Evolutionary conservation across 2,329 filamentous ascomycete species (phyloP), one percentile per base, ranked within the genome.

Genomic region (Zymoseptoria crescenta): DNA sequence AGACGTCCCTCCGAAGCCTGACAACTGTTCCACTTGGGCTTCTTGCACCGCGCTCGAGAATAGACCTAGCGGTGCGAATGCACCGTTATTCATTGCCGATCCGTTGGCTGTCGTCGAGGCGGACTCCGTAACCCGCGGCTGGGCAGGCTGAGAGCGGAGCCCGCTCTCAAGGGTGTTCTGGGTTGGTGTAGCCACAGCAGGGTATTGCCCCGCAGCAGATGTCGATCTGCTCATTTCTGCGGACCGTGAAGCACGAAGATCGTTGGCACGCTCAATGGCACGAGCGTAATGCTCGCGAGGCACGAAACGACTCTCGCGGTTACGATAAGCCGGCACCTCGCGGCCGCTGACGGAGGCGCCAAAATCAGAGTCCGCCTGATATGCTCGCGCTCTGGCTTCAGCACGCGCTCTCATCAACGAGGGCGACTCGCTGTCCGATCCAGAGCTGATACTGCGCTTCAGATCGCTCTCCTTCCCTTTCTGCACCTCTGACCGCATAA

Each of bases 251-350:
- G 62, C 62, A 10, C 67, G 62, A 19, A 71, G 64, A 56, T 70
- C 66, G 21, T 62, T 69, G 9, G 72, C 65, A 35, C 67, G 68
- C 49, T 72, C 69, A n/a, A 70, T 66, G 2, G 72, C 71, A n/a
- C 64, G 61, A 3, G 63, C 66, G 54, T 74, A 74, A 6, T 72
- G 64, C 56, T 73, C 70, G 8, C 70, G 65, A 5, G 72, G 69
- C 8, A 74, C 71, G 50, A 74, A 74, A 48, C 64, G 69, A 65
- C 70, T 73, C 56, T 74, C 71, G 10, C 72, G 65, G 13, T 70
- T 57, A 20, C 72, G 62, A 58, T 74, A 74, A 20, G 72, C 72
- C 20, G 72, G 72, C 1, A 73, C 65, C 20, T 70, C 65, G 1
- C 59, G 63, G n/a, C 55, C 54, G 48, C 52, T 54, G 10, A 49